phyloP scores from a whole-genome alignment of 768 basidiomycete species.

The Leucocoprinus birnbaumii region DNA sequence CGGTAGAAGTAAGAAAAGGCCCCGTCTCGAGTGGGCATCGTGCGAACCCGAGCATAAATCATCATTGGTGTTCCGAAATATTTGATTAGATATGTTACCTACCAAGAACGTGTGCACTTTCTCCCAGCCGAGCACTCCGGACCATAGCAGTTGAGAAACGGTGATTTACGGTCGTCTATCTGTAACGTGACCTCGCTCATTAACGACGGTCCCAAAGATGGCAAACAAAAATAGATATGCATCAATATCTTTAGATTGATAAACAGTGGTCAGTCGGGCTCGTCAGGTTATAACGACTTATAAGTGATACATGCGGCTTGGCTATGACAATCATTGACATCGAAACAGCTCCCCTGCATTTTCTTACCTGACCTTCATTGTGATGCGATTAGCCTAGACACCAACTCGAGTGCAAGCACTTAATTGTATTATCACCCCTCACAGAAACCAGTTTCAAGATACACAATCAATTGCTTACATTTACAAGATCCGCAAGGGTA shows the following conservation, averaged over 20 bases:
- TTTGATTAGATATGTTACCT: neutral
- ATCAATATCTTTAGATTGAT: neutral
- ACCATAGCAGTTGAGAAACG: neutral
- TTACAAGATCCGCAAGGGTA: too few relatives aligned
- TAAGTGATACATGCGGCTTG: neutral
- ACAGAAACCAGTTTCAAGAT: too few relatives aligned
- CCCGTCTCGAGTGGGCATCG: neutral
- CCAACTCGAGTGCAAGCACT: too few relatives aligned
- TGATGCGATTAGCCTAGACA: too few relatives aligned
- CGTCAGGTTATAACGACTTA: neutral
- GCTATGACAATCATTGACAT: too few relatives aligned
- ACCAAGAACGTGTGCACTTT: neutral
- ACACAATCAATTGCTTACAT: too few relatives aligned
- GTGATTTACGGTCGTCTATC: neutral
- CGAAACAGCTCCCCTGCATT: too few relatives aligned
- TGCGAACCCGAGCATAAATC: neutral
- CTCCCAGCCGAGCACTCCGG: neutral
- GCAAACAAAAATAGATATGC: conserved; percentile 7
- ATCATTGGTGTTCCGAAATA: too few relatives aligned
- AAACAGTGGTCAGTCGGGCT: neutral
- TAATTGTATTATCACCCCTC: too few relatives aligned
- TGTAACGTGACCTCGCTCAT: neutral
- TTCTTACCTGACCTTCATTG: too few relatives aligned
- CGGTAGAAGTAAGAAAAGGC: neutral
- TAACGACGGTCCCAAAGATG: neutral